Evolutionary conservation across 371 early-diverging fungal genomes (phyloP).

Genomic region (Basidiobolus meristosporus): DNA sequence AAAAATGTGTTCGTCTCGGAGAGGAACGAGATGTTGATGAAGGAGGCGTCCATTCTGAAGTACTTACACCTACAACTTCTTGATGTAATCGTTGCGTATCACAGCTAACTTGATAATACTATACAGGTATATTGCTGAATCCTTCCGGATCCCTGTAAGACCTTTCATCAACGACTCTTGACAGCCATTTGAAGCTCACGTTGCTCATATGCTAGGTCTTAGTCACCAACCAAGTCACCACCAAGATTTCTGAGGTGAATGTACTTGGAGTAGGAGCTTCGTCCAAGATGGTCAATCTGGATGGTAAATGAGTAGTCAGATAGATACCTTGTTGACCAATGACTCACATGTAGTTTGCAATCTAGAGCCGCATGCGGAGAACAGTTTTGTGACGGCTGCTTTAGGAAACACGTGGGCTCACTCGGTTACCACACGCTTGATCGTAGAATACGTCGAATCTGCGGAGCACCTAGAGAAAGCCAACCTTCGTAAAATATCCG

Average conservation of each 20-base stretch:
- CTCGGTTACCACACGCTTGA: constrained; percentile 5
- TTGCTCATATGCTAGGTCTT: neutral
- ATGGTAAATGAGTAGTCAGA: too few relatives aligned
- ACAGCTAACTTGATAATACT: neutral
- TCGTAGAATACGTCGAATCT: constrained; percentile 1
- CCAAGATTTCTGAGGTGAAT: neutral
- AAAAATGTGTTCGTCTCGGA: neutral
- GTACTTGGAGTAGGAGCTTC: neutral
- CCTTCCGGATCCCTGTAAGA: constrained; percentile 4
- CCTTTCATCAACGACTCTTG: neutral
- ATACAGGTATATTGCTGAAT: constrained; percentile 4
- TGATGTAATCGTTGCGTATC: neutral
- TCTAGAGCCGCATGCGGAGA: too few relatives aligned
- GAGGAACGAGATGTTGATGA: constrained; percentile 3
- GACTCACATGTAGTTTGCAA: too few relatives aligned
- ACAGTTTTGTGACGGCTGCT: constrained; percentile 1
- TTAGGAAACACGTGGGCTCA: constrained; percentile 7
- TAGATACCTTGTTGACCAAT: too few relatives aligned
- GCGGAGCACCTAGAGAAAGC: neutral
- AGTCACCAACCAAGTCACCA: constrained; percentile 1
- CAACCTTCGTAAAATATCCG: constrained; percentile 1
- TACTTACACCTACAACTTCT: neutral
- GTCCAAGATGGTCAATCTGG: too few relatives aligned
- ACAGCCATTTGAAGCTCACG: neutral
- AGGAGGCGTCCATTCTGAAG: constrained; percentile 3